These are phyloP conservation scores for Stephanodiscus triporus DNA, from an alignment of 108 stramenopile genomes.

Conservation along the genomic window DNA sequence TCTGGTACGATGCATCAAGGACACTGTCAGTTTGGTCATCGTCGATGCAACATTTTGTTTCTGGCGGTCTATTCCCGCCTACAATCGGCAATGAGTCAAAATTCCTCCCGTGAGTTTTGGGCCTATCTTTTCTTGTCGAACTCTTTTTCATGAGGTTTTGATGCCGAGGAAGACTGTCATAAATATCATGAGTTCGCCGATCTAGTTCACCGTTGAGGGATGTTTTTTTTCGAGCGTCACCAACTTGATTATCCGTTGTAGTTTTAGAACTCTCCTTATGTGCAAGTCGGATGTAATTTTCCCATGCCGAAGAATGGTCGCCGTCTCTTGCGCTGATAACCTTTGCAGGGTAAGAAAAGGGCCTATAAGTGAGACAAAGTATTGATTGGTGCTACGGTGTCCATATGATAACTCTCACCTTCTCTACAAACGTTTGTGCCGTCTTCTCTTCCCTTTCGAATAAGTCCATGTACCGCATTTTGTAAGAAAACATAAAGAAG, in stretches of 20 bases:
- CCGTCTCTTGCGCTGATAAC: constrained; percentile 17
- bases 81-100: not conserved
- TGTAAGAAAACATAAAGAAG: no score
- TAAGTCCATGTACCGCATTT: no score
- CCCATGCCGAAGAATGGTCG: constrained; percentile 28
- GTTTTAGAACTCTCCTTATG: not conserved
- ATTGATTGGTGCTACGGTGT: not conserved
- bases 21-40: not conserved
- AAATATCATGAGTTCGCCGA: not conserved
- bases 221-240: not conserved
- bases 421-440: constrained; percentile 46
- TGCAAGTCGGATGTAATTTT: constrained; percentile 18
- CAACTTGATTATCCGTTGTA: not conserved
- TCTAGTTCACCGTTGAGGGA: constrained; percentile 2
- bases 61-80: not conserved
- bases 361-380: not conserved
- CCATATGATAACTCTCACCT: constrained; percentile 19
- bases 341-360: not conserved
- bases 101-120: not conserved
- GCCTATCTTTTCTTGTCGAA: not conserved
- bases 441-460: constrained; percentile 34
- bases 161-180: constrained; percentile 7
- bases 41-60: not conserved
- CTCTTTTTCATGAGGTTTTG: not conserved
- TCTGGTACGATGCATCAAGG: not conserved